Percentiles rank a stretch among this genome's conserved stretches.
These are phyloP conservation scores for Boletus sp. DNA, from an alignment of 768 basidiomycete species.

Conservation along the genomic window DNA sequence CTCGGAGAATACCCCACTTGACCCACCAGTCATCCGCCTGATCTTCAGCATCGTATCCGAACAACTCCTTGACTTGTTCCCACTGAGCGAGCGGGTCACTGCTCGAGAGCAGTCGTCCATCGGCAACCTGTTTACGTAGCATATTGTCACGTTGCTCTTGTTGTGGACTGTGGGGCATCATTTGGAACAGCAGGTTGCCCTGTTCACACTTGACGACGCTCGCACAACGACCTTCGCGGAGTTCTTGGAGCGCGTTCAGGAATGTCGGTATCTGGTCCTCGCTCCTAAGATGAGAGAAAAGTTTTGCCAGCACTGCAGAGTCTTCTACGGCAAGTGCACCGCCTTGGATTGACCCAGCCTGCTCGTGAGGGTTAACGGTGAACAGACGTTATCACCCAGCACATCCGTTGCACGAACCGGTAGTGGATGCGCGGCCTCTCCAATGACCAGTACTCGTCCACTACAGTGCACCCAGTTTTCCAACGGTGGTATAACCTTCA, in stretches of 20 bases:
- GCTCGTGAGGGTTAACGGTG: not conserved
- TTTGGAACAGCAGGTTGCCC: slow-evolving; percentile 43
- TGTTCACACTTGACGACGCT: slow-evolving; percentile 45
- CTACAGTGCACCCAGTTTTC: slow-evolving; percentile 49
- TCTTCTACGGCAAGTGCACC: slow-evolving; percentile 58
- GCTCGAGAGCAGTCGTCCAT: slow-evolving; percentile 45
- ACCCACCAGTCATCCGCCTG: slow-evolving; percentile 65
- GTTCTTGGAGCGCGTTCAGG: slow-evolving; percentile 54
- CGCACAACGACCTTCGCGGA: slow-evolving; percentile 51
- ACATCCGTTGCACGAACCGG: slow-evolving; percentile 36
- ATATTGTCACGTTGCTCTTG: slow-evolving; percentile 44
- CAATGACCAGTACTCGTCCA: slow-evolving; percentile 50
- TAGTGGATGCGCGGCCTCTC: slow-evolving; percentile 59
- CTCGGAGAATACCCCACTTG: slow-evolving; percentile 48
- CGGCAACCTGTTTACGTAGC: slow-evolving; percentile 38
- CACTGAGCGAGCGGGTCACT: slow-evolving; percentile 34
- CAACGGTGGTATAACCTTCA: slow-evolving; percentile 37
- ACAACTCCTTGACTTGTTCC: slow-evolving; percentile 50
- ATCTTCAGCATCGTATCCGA: slow-evolving; percentile 51
- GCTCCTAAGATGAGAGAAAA: slow-evolving; percentile 52
- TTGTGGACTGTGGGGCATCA: slow-evolving; percentile 40
- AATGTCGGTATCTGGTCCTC: slow-evolving; percentile 48
- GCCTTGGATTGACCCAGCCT: slow-evolving; percentile 56
- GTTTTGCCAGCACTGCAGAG: slow-evolving; percentile 53
- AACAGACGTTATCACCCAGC: not conserved